Evolutionary conservation across 1,284 basidiomycete genomes (phyloP).

Genomic region (Microbotryum violaceum): DNA sequence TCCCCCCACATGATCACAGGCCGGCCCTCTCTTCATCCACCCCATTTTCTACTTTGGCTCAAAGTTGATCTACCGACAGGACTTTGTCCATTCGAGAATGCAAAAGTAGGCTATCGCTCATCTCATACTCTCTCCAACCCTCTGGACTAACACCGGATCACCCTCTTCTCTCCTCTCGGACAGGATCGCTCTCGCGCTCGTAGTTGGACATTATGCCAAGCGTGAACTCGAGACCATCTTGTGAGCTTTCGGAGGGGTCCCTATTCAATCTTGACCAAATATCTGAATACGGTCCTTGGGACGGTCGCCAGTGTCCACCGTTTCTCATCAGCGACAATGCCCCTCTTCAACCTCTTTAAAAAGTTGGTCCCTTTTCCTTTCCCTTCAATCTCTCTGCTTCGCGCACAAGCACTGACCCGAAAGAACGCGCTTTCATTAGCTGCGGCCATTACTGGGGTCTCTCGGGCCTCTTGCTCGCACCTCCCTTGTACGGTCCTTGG

Average conservation of each 20-base stretch:
- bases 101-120: conserved; percentile 54
- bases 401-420: background rate
- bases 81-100: conserved; percentile 63
- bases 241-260: conserved; percentile 44
- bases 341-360: conserved; percentile 74
- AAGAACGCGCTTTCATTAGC: conserved; percentile 44
- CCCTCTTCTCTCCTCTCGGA: background rate
- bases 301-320: conserved; percentile 61
- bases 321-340: conserved; percentile 94
- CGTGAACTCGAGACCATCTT: conserved; percentile 90
- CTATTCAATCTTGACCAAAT: too few relatives aligned
- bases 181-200: conserved; percentile 69
- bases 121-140: background rate
- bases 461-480: conserved; percentile 68
- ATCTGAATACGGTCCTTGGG: too few relatives aligned
- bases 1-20: conserved; percentile 45
- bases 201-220: conserved; percentile 83
- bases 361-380: conserved; percentile 54
- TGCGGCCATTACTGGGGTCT: conserved; percentile 82
- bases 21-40: conserved; percentile 84
- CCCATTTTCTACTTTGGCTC: conserved; percentile 69
- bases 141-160: background rate
- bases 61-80: conserved; percentile 57
- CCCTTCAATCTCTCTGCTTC: background rate
- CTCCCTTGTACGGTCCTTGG: conserved; percentile 64